phyloP scores from a whole-genome alignment of 1,139 yeast genomes.

The Kluyveromyces sp. region DNA sequence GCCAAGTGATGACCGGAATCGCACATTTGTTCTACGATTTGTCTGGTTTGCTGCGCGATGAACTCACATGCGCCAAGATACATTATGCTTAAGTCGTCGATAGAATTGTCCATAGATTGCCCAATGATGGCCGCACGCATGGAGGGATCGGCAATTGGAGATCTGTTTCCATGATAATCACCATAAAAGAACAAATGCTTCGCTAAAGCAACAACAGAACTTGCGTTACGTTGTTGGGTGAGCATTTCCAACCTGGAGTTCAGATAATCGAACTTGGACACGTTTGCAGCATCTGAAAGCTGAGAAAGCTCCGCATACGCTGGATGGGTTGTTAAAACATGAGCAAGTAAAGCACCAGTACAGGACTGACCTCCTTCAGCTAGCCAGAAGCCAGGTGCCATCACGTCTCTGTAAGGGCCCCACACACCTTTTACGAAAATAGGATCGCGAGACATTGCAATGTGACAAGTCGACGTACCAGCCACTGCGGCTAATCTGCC shows the following conservation, averaged over 20 bases:
- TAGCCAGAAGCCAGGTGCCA: slow-evolving; percentile 84
- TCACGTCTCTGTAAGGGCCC: slow-evolving; percentile 95
- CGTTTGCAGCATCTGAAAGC: slow-evolving; percentile 54
- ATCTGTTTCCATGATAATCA: slow-evolving; percentile 92
- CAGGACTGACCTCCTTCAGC: slow-evolving; percentile 99
- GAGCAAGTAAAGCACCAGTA: slow-evolving; percentile 90
- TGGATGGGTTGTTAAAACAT: slow-evolving; percentile 85
- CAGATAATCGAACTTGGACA: slow-evolving; percentile 75
- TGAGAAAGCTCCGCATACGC: slow-evolving; percentile 67
- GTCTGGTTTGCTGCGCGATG: slow-evolving; percentile 95
- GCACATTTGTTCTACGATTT: slow-evolving; percentile 81
- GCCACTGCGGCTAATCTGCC: slow-evolving; percentile 97
- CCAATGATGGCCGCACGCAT: slow-evolving; percentile 96
- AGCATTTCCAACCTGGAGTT: slow-evolving; percentile 67
- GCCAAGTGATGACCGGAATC: slow-evolving; percentile 68
- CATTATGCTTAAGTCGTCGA: slow-evolving; percentile 76
- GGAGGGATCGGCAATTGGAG: slow-evolving; percentile 89
- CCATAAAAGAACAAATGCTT: slow-evolving; percentile 88
- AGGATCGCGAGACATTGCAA: slow-evolving; percentile 78
- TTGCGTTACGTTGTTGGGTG: slow-evolving; percentile 47
- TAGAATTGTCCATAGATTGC: slow-evolving; percentile 79
- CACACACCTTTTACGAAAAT: slow-evolving; percentile 94
- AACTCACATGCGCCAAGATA: slow-evolving; percentile 94
- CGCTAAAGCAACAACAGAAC: slow-evolving; percentile 75
- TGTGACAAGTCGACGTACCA: slow-evolving; percentile 95